These are phyloP conservation scores for Xanthoparmelia taractica DNA, from an alignment of 495 filamentous ascomycete species.

Conservation along the genomic window DNA sequence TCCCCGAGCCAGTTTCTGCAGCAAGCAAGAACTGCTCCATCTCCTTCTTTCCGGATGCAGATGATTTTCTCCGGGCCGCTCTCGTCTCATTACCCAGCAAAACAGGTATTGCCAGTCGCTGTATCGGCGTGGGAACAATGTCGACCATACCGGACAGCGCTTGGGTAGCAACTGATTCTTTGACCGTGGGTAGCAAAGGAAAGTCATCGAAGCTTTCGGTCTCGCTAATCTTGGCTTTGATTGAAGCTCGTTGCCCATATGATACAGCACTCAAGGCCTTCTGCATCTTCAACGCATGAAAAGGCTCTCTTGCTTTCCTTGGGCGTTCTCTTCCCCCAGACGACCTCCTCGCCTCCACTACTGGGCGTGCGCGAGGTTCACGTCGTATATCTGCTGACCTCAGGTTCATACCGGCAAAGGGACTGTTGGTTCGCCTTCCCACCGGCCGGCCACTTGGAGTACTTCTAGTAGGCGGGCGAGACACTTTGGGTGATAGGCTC, in stretches of 20 bases:
- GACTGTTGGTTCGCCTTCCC: constrained; percentile 38
- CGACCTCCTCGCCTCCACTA: constrained; percentile 36
- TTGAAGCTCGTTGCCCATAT: constrained; percentile 58
- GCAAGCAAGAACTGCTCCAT: constrained; percentile 73
- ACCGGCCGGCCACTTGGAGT: constrained; percentile 25
- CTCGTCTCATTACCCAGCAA: constrained; percentile 48
- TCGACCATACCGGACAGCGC: constrained; percentile 64
- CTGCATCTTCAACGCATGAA: constrained; percentile 94
- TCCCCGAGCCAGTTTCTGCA: constrained; percentile 94
- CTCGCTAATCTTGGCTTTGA: constrained; percentile 62
- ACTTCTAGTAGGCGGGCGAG: constrained; percentile 42
- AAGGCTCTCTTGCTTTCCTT: constrained; percentile 43
- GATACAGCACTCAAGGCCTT: constrained; percentile 62
- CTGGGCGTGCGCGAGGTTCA: constrained; percentile 33
- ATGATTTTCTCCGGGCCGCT: constrained; percentile 28
- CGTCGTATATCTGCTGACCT: constrained; percentile 54
- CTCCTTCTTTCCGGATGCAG: constrained; percentile 29
- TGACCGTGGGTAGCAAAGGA: constrained; percentile 60
- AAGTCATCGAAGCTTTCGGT: constrained; percentile 76
- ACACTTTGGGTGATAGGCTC: constrained; percentile 68
- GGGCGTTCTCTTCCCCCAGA: constrained; percentile 28
- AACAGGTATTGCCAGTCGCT: constrained; percentile 76
- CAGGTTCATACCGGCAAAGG: constrained; percentile 74
- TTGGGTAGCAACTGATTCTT: constrained; percentile 61
- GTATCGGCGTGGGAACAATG: constrained; percentile 75